Base-by-base conservation (phyloP, 2,329 filamentous ascomycete species). In the Leptographium radiaticola region DNA sequence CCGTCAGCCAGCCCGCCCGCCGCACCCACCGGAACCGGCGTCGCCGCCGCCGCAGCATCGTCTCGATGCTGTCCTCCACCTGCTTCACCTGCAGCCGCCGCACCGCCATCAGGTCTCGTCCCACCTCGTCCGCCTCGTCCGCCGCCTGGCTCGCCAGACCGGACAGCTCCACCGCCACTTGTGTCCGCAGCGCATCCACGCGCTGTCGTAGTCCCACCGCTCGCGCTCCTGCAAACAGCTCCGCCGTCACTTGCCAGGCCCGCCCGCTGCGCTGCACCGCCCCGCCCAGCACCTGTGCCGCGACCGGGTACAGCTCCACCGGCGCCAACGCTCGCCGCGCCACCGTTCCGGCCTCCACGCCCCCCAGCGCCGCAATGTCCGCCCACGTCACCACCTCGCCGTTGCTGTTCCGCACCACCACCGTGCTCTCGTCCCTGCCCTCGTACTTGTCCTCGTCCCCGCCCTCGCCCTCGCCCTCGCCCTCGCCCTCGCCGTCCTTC, bases 21-120 rank as follows among this genome's bases (percentile, higher is more conserved):
- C 88, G 75, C 30, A 89, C 68, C 81, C 88, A 89, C 53, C 87
- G 75, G 63, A 93, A 81, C 55, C 80, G 70, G 34, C 81, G 68
- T 15, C 81, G 75, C 52, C 89, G 75, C 56, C 86, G 76, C 56
- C 87, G 75, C 51, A 89, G 75, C 73, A 87, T 83, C 63, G 86
- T 80, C 56, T 93, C 77, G 56, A 96, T 86, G 16, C 81, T 78
- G 65, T 95, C 89, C 49, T 83, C 80, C 42, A 95, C 79, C 45
- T 81, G 77, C 69, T 95, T 95, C 50, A 94, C 82, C 56, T 86
- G 81, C 50, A 95, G 75, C 10, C 89, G 84, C 64, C 89, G 85
- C 33, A 81, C 81, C 16, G 84, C 84, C 10, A 86, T 84, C 2
- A 96, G 73, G 60, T 93, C 85, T 50, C 83, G 81, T 47, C 78